Conservation (phyloP, 805 yeast genomes). For the Zygosaccharomyces kombuchaensis region DNA sequence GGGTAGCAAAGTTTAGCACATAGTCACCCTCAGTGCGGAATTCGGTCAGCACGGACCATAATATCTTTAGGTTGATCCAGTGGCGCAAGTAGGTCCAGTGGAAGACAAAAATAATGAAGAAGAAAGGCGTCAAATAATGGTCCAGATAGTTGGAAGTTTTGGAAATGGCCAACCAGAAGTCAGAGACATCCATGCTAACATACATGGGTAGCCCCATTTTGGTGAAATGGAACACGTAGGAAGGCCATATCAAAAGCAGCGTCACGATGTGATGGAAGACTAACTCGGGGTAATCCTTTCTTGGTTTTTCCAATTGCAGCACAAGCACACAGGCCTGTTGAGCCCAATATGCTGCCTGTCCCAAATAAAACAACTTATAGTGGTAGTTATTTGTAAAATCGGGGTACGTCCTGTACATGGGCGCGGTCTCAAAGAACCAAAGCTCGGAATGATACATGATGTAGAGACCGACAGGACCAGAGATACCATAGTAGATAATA, state of each 20-base stretch:
- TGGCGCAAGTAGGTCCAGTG: slow-evolving; percentile 91
- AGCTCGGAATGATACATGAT: slow-evolving; percentile 80
- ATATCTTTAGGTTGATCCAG: slow-evolving; percentile 69
- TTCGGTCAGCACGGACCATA: slow-evolving; percentile 83
- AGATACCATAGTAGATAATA: slow-evolving; percentile 68
- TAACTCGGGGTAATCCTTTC: slow-evolving; percentile 89
- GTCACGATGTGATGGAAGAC: slow-evolving; percentile 93
- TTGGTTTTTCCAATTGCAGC: slow-evolving; percentile 86
- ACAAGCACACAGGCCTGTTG: slow-evolving; percentile 85
- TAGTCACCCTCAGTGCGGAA: slow-evolving; percentile 81
- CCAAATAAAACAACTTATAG: slow-evolving; percentile 78
- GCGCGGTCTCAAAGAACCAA: slow-evolving; percentile 84
- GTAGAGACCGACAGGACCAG: slow-evolving; percentile 85
- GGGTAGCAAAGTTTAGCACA: slow-evolving; percentile 76
- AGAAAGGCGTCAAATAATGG: slow-evolving; percentile 55
- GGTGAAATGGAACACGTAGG: slow-evolving; percentile 92
- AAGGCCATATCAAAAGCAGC: slow-evolving; percentile 74
- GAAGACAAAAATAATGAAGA: slow-evolving; percentile 61
- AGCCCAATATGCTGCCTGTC: slow-evolving; percentile 96
- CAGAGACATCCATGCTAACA: slow-evolving; percentile 94
- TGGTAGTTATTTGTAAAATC: slow-evolving; percentile 66
- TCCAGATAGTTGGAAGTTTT: slow-evolving; percentile 86
- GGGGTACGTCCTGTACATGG: slow-evolving; percentile 78
- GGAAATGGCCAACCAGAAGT: slow-evolving; percentile 77
- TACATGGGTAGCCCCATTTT: slow-evolving; percentile 91